Evolutionary conservation across 495 filamentous ascomycete genomes (phyloP).

Genomic region (Xylaria grammica): DNA sequence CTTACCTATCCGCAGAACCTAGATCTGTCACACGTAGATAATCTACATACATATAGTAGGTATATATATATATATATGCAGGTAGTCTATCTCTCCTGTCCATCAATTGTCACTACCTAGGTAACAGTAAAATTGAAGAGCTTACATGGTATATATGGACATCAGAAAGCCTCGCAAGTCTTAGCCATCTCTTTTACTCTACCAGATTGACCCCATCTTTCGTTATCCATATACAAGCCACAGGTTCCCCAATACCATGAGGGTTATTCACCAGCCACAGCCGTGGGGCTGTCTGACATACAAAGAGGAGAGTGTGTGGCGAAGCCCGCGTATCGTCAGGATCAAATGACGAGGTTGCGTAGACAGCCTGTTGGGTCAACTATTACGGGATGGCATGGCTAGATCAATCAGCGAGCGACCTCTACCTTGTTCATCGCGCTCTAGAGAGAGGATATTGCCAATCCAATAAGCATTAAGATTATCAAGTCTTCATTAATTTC

Average conservation of each 20-base stretch:
- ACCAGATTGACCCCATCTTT: too few species aligned
- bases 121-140: too few species aligned
- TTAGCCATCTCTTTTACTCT: too few species aligned
- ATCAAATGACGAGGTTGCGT: not conserved
- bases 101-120: too few species aligned
- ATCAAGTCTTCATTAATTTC: not conserved
- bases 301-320: conserved; percentile 1
- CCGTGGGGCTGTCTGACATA: not conserved
- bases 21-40: too few species aligned
- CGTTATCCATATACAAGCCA: not conserved
- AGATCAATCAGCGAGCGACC: not conserved
- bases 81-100: too few species aligned
- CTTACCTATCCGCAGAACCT: too few species aligned
- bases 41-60: too few species aligned
- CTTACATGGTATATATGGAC: too few species aligned
- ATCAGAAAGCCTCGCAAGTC: too few species aligned
- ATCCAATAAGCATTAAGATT: not conserved
- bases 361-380: not conserved
- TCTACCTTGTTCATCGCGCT: not conserved
- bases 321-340: conserved; percentile 7
- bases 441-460: not conserved
- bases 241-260: not conserved
- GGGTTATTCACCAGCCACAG: conserved; percentile 10
- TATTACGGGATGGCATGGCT: conserved; percentile 3
- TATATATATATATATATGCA: too few species aligned